A percentile compares a stretch with the other conserved stretches of the same genome.
These are phyloP conservation scores for Aspergillus fumigatiaffinis DNA, from an alignment of 2,329 filamentous ascomycete species.

Conservation along the genomic window DNA sequence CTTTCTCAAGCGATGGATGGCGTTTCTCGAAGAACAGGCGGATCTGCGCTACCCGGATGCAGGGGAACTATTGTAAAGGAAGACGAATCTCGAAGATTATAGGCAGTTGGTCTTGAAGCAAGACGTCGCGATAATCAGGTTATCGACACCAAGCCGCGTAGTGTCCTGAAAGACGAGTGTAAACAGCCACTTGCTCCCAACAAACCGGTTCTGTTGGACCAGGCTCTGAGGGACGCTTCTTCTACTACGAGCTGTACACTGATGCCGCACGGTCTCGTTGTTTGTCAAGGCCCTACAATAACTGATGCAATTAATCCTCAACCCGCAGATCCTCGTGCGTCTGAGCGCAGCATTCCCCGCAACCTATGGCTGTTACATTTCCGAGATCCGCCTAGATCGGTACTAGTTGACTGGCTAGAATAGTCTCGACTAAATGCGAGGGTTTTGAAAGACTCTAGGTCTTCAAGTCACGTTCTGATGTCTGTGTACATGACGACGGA, in stretches of 20 bases:
- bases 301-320: neutral
- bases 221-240: neutral
- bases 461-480: neutral
- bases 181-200: neutral
- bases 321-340: neutral
- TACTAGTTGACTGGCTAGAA: neutral
- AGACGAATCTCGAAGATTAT: neutral
- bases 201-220: neutral
- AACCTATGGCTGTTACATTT: neutral
- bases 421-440: neutral
- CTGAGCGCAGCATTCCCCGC: neutral
- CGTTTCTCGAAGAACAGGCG: constrained; percentile 80
- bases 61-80: constrained; percentile 30
- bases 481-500: neutral
- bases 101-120: neutral
- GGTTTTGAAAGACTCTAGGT: neutral
- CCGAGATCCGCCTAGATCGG: neutral
- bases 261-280: neutral
- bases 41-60: constrained; percentile 83
- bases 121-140: neutral
- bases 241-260: neutral
- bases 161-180: neutral
- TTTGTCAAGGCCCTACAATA: neutral
- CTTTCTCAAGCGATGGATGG: constrained; percentile 90
- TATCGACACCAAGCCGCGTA: neutral